A percentile compares a stretch with the other conserved stretches of the same genome.
These are phyloP conservation scores for Arthromyces matolae DNA, from an alignment of 768 basidiomycete genomes.

Conservation along the genomic window DNA sequence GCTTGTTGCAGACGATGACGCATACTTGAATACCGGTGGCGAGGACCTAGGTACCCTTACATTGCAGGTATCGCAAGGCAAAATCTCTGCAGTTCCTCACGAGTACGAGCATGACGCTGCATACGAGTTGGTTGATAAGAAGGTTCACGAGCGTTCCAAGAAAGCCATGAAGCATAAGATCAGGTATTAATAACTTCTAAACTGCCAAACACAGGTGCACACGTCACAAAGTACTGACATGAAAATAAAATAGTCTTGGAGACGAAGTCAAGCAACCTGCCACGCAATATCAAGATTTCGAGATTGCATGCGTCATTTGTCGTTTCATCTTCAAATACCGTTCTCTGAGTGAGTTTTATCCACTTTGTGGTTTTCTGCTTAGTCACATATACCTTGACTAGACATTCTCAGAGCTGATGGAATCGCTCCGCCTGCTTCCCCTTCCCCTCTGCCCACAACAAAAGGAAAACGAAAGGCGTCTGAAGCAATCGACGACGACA, in stretches of 20 bases:
- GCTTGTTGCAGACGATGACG: constrained; percentile 26
- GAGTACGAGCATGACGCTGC: constrained; percentile 20
- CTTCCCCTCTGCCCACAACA: background rate
- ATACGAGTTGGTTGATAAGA: background rate
- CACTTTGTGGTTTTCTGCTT: background rate
- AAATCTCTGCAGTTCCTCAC: constrained; percentile 17
- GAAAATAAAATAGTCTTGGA: background rate
- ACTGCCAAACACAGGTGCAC: no score
- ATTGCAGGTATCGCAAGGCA: constrained; percentile 2
- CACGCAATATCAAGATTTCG: background rate
- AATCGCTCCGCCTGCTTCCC: constrained; percentile 3
- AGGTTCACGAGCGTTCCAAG: constrained; percentile 9
- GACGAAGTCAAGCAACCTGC: background rate
- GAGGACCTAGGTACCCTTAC: constrained; percentile 19
- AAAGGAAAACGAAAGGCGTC: constrained; percentile 3
- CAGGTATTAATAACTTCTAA: background rate
- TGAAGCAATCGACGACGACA: background rate
- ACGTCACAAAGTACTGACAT: background rate
- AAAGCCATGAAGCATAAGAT: constrained; percentile 8
- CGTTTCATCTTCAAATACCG: constrained; percentile 18
- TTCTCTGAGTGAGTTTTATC: constrained; percentile 16
- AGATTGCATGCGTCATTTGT: background rate
- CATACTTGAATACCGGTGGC: constrained; percentile 10
- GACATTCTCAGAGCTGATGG: constrained; percentile 12
- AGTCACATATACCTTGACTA: background rate